Evolutionary conservation across 805 yeast genomes (phyloP).

Genomic region (Hagleromyces aurorensis): DNA sequence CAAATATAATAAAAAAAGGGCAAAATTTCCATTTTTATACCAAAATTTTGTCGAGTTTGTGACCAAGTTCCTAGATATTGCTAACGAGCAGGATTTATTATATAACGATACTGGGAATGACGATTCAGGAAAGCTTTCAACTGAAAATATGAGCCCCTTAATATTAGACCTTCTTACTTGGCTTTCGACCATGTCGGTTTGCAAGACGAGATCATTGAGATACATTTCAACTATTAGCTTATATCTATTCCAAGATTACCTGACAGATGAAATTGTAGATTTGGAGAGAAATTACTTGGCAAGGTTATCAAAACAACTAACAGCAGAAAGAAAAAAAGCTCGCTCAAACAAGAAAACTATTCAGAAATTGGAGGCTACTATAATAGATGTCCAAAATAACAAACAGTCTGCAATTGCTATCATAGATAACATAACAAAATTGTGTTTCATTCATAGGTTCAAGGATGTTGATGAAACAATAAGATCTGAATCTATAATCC

Average conservation of each 20-base stretch:
- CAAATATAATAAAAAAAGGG: conserved; percentile 36
- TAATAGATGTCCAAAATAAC: conserved; percentile 38
- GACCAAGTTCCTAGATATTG: conserved; percentile 39
- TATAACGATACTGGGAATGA: conserved; percentile 34
- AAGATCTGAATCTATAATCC: conserved; percentile 58
- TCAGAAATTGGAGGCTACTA: conserved; percentile 38
- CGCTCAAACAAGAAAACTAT: conserved; percentile 37
- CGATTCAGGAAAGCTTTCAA: conserved; percentile 14
- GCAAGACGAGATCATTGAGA: conserved; percentile 64
- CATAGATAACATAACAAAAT: conserved; percentile 56
- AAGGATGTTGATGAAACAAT: conserved; percentile 70
- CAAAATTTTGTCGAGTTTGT: conserved; percentile 50
- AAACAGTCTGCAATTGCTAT: conserved; percentile 47
- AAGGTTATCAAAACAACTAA: conserved; percentile 33
- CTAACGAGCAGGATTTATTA: conserved; percentile 57
- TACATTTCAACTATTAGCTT: conserved; percentile 54
- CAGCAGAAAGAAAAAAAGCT: conserved; percentile 32
- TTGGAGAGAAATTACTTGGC: conserved; percentile 32
- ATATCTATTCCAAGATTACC: conserved; percentile 49
- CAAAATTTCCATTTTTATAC: conserved; percentile 39
- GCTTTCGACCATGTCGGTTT: conserved; percentile 66
- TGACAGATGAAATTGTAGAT: conserved; percentile 43
- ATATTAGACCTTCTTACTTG: conserved; percentile 55
- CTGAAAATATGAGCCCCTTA: conserved; percentile 19
- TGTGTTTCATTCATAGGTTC: conserved; percentile 67